A percentile compares a stretch with the other conserved stretches of the same genome.
Evolutionary conservation across 768 basidiomycete genomes (phyloP).

Genomic region (Kwoniella dendrophila): DNA sequence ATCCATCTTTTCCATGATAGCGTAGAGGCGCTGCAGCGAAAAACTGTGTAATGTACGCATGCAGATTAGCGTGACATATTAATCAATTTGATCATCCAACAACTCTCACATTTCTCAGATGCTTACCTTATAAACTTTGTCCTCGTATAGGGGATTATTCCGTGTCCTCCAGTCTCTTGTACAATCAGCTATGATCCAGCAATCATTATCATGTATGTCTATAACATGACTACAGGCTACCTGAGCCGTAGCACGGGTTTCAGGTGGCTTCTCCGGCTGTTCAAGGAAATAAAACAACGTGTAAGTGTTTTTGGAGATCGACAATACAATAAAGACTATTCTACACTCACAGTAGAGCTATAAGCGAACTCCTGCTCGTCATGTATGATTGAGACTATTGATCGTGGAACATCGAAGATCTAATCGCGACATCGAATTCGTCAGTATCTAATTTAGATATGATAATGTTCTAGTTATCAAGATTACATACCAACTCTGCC

Average conservation of each 20-base stretch:
- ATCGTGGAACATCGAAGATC: conserved; percentile 11
- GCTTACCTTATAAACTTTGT: conserved; percentile 27
- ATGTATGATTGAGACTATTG: conserved; percentile 5
- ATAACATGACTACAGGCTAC: conserved; percentile 19
- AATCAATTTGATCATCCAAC: neutral
- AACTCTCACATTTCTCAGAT: neutral
- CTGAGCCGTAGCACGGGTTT: neutral
- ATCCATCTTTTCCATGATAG: conserved; percentile 26
- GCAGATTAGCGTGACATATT: too few species aligned
- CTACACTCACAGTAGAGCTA: conserved; percentile 8
- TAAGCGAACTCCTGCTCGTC: conserved; percentile 18
- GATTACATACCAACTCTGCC: conserved; percentile 33
- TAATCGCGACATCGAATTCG: neutral
- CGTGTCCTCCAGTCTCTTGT: conserved; percentile 40
- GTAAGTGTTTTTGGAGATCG: too few species aligned
- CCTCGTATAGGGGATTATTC: conserved; percentile 24
- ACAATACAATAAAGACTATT: neutral
- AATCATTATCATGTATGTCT: conserved; percentile 1
- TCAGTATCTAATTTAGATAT: neutral
- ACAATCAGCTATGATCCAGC: conserved; percentile 36
- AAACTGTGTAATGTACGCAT: conserved; percentile 31
- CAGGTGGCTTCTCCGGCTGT: conserved; percentile 3
- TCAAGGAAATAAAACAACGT: too few species aligned
- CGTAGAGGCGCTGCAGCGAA: conserved; percentile 39
- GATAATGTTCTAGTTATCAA: neutral